Conservation (phyloP, 225 moss, liverwort and hornwort genomes). For the Rhytidiadelphus loreus region DNA sequence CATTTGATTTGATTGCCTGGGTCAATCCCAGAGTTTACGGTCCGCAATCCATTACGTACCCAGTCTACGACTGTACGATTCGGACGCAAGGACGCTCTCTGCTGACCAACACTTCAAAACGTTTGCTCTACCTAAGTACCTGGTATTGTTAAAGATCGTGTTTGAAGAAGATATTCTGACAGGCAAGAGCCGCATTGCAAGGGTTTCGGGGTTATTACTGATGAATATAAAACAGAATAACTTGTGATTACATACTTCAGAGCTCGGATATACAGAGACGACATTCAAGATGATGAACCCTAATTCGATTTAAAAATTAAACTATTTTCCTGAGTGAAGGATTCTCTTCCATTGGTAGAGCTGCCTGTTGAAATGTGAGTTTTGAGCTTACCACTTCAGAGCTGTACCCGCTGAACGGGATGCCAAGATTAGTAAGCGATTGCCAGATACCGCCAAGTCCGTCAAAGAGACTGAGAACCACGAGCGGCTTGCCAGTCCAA, state of each 20-base stretch:
- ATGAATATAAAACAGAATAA: neutral
- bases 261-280: neutral
- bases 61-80: neutral
- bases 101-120: neutral
- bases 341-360: neutral
- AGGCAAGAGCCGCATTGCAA: neutral
- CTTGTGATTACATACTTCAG: neutral
- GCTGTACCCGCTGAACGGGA: conserved; percentile 53
- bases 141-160: neutral
- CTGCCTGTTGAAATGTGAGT: neutral
- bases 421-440: conserved; percentile 41
- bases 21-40: neutral
- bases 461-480: conserved; percentile 59
- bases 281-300: neutral
- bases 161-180: neutral
- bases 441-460: conserved; percentile 59
- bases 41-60: neutral
- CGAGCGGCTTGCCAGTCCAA: conserved; percentile 36
- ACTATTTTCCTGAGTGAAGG: neutral
- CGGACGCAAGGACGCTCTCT: neutral
- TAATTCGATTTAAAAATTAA: neutral
- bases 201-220: neutral
- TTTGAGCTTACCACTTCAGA: conserved; percentile 45
- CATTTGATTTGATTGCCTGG: neutral
- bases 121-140: neutral